phyloP scores from a whole-genome alignment of 2,329 filamentous ascomycete species.

The Colletotrichum brevisporum region DNA sequence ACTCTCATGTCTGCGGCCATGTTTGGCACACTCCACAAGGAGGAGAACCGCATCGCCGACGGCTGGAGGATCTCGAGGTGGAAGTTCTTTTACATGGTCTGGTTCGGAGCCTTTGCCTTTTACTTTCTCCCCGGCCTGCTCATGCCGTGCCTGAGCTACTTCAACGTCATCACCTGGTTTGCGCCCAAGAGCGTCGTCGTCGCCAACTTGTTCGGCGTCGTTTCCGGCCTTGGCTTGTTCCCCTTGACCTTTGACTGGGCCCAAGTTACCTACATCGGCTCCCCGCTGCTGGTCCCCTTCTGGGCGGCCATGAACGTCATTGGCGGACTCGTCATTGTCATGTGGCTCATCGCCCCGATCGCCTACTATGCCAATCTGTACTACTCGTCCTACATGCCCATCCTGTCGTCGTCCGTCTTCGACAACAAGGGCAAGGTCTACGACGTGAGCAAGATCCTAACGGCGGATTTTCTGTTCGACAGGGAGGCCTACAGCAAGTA shows the following conservation, averaged over 20 bases:
- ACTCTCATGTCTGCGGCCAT: constrained; percentile 91
- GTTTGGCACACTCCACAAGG: constrained; percentile 88
- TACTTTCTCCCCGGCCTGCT: constrained; percentile 89
- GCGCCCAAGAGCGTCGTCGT: constrained; percentile 88
- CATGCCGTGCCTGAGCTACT: constrained; percentile 88
- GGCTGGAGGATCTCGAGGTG: constrained; percentile 88
- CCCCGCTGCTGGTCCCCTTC: constrained; percentile 85
- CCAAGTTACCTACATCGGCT: constrained; percentile 90
- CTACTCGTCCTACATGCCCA: constrained; percentile 88
- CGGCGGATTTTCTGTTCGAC: constrained; percentile 83
- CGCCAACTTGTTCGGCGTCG: constrained; percentile 87
- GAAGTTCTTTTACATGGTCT: constrained; percentile 86
- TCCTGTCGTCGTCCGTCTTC: constrained; percentile 86
- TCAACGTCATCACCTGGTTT: constrained; percentile 91
- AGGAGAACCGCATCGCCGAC: constrained; percentile 84
- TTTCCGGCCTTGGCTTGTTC: constrained; percentile 87
- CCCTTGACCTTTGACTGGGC: constrained; percentile 94
- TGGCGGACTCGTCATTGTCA: constrained; percentile 82
- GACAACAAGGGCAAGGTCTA: constrained; percentile 87
- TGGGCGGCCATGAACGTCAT: constrained; percentile 91
- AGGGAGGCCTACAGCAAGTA: constrained; percentile 82
- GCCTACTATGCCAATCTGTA: constrained; percentile 86
- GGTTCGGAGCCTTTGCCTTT: constrained; percentile 79
- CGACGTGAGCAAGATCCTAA: constrained; percentile 85
- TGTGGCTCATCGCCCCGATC: constrained; percentile 87